Base-by-base conservation (phyloP, 768 basidiomycete genomes). In the Tephrocybe sp. region DNA sequence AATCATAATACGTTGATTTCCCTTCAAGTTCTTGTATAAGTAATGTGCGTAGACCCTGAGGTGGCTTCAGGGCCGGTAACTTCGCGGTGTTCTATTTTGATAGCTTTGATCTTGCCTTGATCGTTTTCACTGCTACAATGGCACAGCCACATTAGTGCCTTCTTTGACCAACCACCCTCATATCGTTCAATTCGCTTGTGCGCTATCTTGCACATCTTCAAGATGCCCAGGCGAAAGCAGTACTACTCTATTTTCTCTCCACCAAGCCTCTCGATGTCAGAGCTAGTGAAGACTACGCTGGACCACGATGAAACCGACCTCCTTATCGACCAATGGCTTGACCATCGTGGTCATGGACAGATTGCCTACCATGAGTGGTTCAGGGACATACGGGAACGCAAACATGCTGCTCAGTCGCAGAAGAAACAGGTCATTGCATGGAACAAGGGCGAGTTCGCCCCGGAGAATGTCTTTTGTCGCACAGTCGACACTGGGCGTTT, bases 281-380 rank as follows among this genome's bases (percentile, higher is more conserved):
- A 89, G 70, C 86, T 89, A 41, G 81, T 89, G 46, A 83, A 84
- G 69, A 89, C 86, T 34, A 87, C 85, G 5, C 76, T 89, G 49
- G 84, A 86, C 68, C 82, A 87, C 70, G 83, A 87, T 56, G 77
- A 83, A 15, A 87, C 87, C 1, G 85, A 87, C 70, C 75, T 82
- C 70, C 82, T 89, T 58, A 89, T 89, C 69, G 86, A 89, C 74
- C 86, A 84, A 64, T 89, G 87, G 87, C 83, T 89, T 37, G 86
- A 89, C 62, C 85, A 88, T 61, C 79, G 80, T 60, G 73, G 71
- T 36, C 64, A 63, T 44, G 72, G 70, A 9, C 82, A 86, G 54
- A 84, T 87, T 69, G 77, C 82, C 38, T 89, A 89, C 63, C 79
- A 80, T 65, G 85, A 87, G 46, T 89, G 87, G 87, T 89, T 89